Evolutionary conservation across 148 eudicot species (phyloP).

Genomic region (Amaranthus palmeri): DNA sequence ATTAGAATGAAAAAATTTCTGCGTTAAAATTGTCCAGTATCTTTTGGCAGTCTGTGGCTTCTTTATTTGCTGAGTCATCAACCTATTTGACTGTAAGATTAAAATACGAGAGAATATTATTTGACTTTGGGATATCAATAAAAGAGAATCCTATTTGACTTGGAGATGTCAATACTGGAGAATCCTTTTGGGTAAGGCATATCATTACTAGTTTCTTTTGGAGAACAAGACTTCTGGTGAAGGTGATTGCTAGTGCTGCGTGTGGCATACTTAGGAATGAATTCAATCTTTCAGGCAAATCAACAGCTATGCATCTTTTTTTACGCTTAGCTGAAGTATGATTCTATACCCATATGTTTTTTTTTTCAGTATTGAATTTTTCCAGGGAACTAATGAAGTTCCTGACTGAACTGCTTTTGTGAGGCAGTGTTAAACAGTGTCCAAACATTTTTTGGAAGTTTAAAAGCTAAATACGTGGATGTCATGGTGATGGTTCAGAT

Average conservation of each 20-base stretch:
- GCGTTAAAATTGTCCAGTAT: constrained; percentile 21
- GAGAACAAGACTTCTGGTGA: not conserved
- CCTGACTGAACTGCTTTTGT: not conserved
- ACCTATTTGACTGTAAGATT: not conserved
- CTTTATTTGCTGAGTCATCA: not conserved
- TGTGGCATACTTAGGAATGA: not conserved
- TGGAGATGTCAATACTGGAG: not conserved
- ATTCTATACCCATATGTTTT: not conserved
- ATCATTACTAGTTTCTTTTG: not conserved
- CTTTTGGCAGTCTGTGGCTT: not conserved
- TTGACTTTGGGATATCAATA: no score
- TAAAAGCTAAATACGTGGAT: no score
- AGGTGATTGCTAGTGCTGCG: not conserved
- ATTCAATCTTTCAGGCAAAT: not conserved
- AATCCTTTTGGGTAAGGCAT: not conserved
- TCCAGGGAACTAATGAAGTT: not conserved
- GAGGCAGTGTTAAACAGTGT: no score
- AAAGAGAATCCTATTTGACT: no score
- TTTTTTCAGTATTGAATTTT: not conserved
- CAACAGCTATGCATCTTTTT: not conserved
- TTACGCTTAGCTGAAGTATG: not conserved
- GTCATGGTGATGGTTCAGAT: no score
- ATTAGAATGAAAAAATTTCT: constrained; percentile 41
- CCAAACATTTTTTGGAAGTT: no score
- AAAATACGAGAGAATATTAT: no score